phyloP scores from a whole-genome alignment of 768 basidiomycete species.

The Termitomyces bulborhizus region DNA sequence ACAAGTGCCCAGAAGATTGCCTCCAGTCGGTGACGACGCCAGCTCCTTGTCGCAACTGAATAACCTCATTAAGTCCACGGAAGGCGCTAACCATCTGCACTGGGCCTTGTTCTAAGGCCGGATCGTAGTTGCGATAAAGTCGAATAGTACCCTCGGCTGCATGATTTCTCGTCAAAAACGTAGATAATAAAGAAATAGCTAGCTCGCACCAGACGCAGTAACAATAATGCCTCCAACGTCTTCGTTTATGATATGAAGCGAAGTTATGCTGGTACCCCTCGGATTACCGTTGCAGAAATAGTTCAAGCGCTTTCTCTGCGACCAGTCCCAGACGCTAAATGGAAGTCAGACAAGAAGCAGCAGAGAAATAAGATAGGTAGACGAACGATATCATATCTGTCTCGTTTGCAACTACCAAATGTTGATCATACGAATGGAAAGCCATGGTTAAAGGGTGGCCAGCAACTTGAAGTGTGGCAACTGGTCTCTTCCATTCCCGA shows the following conservation, averaged over 20 bases:
- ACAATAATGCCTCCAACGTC: slow-evolving; percentile 89
- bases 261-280: slow-evolving; percentile 76
- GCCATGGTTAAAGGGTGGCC: slow-evolving; percentile 69
- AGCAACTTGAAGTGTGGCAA: slow-evolving; percentile 54
- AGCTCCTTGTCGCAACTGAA: slow-evolving; percentile 67
- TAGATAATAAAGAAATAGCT: neutral
- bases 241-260: slow-evolving; percentile 90
- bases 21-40: slow-evolving; percentile 94
- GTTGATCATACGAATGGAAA: slow-evolving; percentile 91
- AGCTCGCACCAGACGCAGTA: slow-evolving; percentile 69
- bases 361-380: neutral
- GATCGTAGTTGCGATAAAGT: slow-evolving; percentile 89
- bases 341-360: neutral
- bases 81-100: slow-evolving; percentile 94
- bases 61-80: slow-evolving; percentile 76
- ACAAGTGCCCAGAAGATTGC: slow-evolving; percentile 74
- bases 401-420: slow-evolving; percentile 83
- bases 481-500: slow-evolving; percentile 67
- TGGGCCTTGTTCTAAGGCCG: slow-evolving; percentile 58
- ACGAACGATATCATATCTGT: slow-evolving; percentile 77
- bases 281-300: slow-evolving; percentile 89
- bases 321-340: slow-evolving; percentile 92
- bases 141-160: slow-evolving; percentile 90
- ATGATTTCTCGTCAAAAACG: neutral
- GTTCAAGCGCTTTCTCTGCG: slow-evolving; percentile 66